Percentiles rank a stretch among this genome's conserved stretches.
Conservation (phyloP, 805 yeast genomes). For the Ogataea dorogensis region DNA sequence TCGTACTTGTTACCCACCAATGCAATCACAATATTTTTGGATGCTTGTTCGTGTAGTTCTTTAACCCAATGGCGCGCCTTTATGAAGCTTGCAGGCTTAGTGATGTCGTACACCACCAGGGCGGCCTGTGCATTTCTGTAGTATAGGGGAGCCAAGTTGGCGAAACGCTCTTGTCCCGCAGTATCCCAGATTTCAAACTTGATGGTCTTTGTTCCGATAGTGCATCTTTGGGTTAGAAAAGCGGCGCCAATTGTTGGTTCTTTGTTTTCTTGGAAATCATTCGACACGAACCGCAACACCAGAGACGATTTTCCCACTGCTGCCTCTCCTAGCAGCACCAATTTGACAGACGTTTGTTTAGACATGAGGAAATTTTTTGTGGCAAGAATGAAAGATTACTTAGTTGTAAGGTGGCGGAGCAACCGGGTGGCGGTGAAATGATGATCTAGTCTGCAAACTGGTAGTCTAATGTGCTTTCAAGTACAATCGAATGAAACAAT, state of each 20-base stretch:
- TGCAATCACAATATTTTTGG: constrained; percentile 89
- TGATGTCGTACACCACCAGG: constrained; percentile 89
- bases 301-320: constrained; percentile 96
- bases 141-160: constrained; percentile 94
- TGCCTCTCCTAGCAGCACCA: constrained; percentile 93
- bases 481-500: no score
- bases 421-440: no score
- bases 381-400: constrained; percentile 5
- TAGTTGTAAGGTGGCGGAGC: constrained; percentile 13
- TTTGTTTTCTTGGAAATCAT: constrained; percentile 95
- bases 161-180: constrained; percentile 97
- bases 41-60: constrained; percentile 92
- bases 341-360: constrained; percentile 64
- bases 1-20: constrained; percentile 92
- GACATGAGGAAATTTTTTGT: constrained; percentile 11
- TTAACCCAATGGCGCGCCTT: constrained; percentile 98
- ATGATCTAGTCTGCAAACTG: no score
- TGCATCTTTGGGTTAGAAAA: constrained; percentile 88
- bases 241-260: constrained; percentile 99
- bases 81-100: constrained; percentile 90
- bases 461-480: no score
- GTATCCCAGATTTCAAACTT: constrained; percentile 97
- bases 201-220: constrained; percentile 79
- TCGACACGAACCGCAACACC: constrained; percentile 87
- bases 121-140: constrained; percentile 98